These are phyloP conservation scores for Closterium sp. DNA, from an alignment of 139 green algal species.

Conservation along the genomic window DNA sequence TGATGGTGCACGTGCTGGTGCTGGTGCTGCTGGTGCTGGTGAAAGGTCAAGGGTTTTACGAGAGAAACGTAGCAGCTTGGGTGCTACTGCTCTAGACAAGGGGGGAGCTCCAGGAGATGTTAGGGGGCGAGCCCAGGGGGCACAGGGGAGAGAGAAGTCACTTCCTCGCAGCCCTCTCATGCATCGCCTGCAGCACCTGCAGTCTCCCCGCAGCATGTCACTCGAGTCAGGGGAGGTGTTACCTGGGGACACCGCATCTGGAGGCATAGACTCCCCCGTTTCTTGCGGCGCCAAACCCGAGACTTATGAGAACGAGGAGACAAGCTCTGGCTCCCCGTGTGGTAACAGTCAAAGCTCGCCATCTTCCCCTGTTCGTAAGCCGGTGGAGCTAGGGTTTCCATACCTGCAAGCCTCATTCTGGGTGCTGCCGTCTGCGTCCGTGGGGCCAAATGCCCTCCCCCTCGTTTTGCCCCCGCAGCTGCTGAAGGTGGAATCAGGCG, in stretches of 20 bases:
- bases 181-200: neutral
- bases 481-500: neutral
- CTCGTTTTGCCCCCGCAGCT: neutral
- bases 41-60: neutral
- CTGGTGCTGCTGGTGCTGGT: too few relatives aligned
- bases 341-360: too few relatives aligned
- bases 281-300: neutral
- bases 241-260: neutral
- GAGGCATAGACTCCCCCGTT: neutral
- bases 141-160: neutral
- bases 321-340: too few relatives aligned
- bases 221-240: neutral
- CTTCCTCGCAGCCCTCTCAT: neutral
- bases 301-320: too few relatives aligned
- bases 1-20: too few relatives aligned
- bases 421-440: neutral
- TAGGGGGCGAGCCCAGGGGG: neutral
- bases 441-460: neutral
- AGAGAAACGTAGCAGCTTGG: neutral
- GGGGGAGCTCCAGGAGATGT: neutral
- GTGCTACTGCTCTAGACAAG: neutral
- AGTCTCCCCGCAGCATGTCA: neutral
- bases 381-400: neutral
- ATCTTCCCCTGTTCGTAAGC: neutral
- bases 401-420: neutral